A percentile compares a stretch with the other conserved stretches of the same genome.
phyloP scores from a whole-genome alignment of 495 filamentous ascomycete species.

The Hyaloscypha bicolor region DNA sequence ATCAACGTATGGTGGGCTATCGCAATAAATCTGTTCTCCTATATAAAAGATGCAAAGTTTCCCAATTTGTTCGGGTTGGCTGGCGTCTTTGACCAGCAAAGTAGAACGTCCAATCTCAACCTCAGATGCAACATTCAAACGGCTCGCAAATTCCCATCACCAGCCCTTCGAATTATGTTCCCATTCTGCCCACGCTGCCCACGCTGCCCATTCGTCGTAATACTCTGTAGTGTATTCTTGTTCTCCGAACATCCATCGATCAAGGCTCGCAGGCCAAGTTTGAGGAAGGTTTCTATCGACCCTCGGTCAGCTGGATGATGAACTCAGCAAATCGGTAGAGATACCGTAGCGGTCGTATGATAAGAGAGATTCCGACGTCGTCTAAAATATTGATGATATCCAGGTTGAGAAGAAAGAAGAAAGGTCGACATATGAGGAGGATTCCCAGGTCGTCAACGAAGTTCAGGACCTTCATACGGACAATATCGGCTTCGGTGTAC shows the following conservation, averaged over 20 bases:
- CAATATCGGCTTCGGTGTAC: neutral
- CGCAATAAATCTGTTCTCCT: neutral
- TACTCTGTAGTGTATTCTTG: neutral
- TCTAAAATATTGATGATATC: slow-evolving; percentile 24
- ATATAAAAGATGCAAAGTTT: neutral
- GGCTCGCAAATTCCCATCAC: neutral
- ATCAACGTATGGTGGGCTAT: neutral
- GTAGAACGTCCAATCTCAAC: neutral
- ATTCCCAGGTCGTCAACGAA: slow-evolving; percentile 21
- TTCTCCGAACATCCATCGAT: slow-evolving; percentile 1
- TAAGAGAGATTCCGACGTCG: slow-evolving; percentile 21
- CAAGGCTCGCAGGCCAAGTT: slow-evolving; percentile 1
- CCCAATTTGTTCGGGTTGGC: neutral
- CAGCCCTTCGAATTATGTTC: neutral
- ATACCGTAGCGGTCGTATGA: slow-evolving; percentile 20
- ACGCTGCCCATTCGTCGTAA: neutral
- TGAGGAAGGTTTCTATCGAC: slow-evolving; percentile 1
- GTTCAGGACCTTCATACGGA: slow-evolving; percentile 4
- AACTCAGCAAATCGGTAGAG: slow-evolving; percentile 8
- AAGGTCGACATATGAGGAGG: slow-evolving; percentile 12
- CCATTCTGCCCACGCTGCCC: neutral
- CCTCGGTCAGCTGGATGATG: slow-evolving; percentile 1
- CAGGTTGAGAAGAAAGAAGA: slow-evolving; percentile 7
- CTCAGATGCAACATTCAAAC: neutral
- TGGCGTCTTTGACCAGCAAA: neutral